Base-by-base conservation (phyloP, 1,284 basidiomycete species). In the Stereum hirsutum region DNA sequence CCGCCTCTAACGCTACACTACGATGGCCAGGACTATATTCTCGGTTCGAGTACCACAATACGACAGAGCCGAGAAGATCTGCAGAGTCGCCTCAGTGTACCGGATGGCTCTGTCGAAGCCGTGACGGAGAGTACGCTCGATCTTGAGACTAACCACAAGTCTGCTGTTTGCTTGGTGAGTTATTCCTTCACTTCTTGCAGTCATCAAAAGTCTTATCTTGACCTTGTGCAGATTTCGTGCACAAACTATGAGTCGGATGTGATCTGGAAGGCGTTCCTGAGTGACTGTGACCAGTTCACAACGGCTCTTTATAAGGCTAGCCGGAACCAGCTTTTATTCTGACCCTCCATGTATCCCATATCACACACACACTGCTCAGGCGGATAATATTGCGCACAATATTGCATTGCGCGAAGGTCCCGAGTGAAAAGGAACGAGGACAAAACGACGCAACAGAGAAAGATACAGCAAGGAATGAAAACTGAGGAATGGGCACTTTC, bases 211-310 rank as follows among this genome's bases (percentile, higher is more conserved):
- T 12, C 24, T 33, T 38, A 39, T 32, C 26, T 36, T 39, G 51
- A 20, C 42, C 34, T 23, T 41, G 39, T 31, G 32, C 21, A 85
- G 81, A 54, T 82, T 5, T 59, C 54, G 24, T 76, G 71, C 46
- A 48, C 62, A 15, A 62, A 73, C 46, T 32, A 58, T 21, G 41
- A 47, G 6, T 69, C 67, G 12, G 62, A 68, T 10, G 55, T 57
- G 4, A 55, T 55, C 14, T 85, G 81, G 81, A 54, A 53, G 26
- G 49, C 48, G 11, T 83, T 86, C 56, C 63, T 84, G 27, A 45
- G 50, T 3, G 55, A 62, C 33, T 82, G 81, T 51, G 76, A 81
- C 51, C 74, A 80, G 51, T 56, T 75, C 33, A 69, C 67, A 23
- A 46, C 53, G 25, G n/a, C n/a, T n/a, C n/a, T n/a, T n/a, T n/a